Evolutionary conservation across 345 rosid genomes (phyloP).

Genomic region (Firmiana major): DNA sequence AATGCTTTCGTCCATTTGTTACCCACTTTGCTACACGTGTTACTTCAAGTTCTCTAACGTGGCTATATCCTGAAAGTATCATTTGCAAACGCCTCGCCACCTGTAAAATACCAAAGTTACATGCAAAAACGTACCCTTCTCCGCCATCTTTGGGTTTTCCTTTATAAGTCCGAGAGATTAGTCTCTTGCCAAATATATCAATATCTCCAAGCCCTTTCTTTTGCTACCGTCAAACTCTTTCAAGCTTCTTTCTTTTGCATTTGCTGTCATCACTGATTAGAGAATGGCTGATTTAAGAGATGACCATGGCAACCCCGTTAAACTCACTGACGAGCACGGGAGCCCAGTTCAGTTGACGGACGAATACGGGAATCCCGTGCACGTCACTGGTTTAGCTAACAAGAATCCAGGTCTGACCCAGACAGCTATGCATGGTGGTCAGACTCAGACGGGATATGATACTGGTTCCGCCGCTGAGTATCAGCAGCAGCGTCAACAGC

Average conservation of each 20-base stretch:
- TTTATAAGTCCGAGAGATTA: neutral
- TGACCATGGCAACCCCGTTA: slow-evolving; percentile 50
- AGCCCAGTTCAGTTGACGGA: slow-evolving; percentile 55
- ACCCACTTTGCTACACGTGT: neutral
- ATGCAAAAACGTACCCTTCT: slow-evolving; percentile 4
- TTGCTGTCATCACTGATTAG: neutral
- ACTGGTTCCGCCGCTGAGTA: neutral
- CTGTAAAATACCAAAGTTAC: neutral
- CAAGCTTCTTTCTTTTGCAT: neutral
- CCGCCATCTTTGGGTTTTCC: slow-evolving; percentile 7
- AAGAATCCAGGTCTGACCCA: slow-evolving; percentile 1
- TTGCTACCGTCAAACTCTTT: neutral
- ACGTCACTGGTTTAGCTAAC: slow-evolving; percentile 53
- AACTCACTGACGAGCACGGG: slow-evolving; percentile 46
- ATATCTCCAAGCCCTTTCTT: neutral
- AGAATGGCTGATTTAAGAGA: slow-evolving; percentile 61
- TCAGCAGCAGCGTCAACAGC: neutral
- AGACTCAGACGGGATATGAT: slow-evolving; percentile 10
- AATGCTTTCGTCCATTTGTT: neutral
- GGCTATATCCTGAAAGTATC: neutral
- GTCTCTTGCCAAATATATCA: neutral
- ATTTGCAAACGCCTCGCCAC: neutral
- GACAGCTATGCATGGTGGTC: neutral
- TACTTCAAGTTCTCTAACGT: slow-evolving; percentile 3
- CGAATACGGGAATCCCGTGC: slow-evolving; percentile 58